Base-by-base conservation (phyloP, 768 basidiomycete genomes). In the Amanita polypyramis region DNA sequence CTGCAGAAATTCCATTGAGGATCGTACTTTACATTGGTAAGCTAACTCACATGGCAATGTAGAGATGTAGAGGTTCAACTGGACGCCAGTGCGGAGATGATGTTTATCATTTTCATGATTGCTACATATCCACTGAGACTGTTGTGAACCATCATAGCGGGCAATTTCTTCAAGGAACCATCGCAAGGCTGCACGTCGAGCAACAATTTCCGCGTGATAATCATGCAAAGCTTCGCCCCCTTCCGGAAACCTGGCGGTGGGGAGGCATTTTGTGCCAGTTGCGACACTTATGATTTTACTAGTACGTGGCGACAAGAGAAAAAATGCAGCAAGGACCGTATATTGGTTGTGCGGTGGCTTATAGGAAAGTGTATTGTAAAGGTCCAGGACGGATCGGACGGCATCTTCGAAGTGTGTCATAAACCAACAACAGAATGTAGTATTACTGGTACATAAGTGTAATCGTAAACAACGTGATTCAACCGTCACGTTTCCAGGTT, bases 171-270 rank as follows among this genome's bases (percentile, higher is more conserved):
- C 78, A 27, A 92, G 61, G 40, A 91, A 66, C 90, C 91, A 97
- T 20, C 82, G 73, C 36, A 83, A 60, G 0, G 84, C 79, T 7
- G 82, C 82, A 25, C 94, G 73, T 15, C 90, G 75, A 1, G 91
- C 91, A n/a, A 96, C 70, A 17, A 94, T 77, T 63, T 97, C 94
- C 8, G 94, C 94, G 61, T 97, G 94, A 45, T 77, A 82, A 57
- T 96, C 94, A 57, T 94, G 91, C 14, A 96, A 54, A 1, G 79
- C 73, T 57, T 95, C 90, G 0, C 94, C 94, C 23, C 70, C 68
- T 4, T 62, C 55, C 0, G 91, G 80, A 0, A 91, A 67, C 46
- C 73, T 73, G 3, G 58, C 56, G 3, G 65, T 72, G 2, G 94
- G 87, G 0, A 93, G 73, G 56, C 87, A 91, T 66, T 95, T 95